phyloP scores from a whole-genome alignment of 257 asterid genomes.

The Solanum tarijense region DNA sequence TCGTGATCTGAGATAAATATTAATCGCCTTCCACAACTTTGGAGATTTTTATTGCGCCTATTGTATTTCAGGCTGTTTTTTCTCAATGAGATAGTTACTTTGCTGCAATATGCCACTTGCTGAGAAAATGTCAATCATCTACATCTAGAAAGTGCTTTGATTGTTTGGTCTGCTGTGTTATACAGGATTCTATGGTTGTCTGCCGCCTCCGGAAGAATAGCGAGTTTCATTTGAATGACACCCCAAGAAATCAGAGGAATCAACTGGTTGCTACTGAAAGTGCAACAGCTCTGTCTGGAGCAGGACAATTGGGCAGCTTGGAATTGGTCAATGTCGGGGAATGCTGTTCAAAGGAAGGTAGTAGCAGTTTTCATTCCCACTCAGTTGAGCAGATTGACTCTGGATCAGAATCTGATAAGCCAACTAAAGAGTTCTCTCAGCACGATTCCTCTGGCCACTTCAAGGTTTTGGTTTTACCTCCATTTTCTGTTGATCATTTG shows the following conservation, averaged over 20 bases:
- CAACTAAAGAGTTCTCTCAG: conserved; percentile 16
- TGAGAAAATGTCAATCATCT: not conserved
- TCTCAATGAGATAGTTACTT: not conserved
- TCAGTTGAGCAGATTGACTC: conserved; percentile 42
- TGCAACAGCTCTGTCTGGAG: conserved; percentile 19
- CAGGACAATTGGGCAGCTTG: conserved; percentile 22
- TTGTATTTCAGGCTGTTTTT: not conserved
- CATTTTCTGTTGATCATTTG: not conserved
- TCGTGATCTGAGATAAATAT: not conserved
- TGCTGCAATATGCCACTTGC: not conserved
- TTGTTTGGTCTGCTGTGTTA: not conserved
- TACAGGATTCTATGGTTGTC: conserved; percentile 66
- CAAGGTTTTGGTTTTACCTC: conserved; percentile 15
- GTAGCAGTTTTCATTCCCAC: conserved; percentile 43
- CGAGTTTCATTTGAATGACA: conserved; percentile 44
- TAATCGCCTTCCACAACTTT: not conserved
- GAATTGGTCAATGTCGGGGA: conserved; percentile 22
- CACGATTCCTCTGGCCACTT: conserved; percentile 16
- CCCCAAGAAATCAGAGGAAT: conserved; percentile 10
- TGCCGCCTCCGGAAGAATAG: conserved; percentile 73
- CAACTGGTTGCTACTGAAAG: conserved; percentile 2
- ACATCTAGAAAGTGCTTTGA: not conserved
- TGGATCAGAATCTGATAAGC: conserved; percentile 36
- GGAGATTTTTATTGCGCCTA: not conserved
- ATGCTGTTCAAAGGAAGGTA: conserved; percentile 41